Percentiles rank a stretch among this genome's conserved stretches.
Evolutionary conservation across 2,329 filamentous ascomycete species (phyloP).

Genomic region (Exophiala oligosperma): DNA sequence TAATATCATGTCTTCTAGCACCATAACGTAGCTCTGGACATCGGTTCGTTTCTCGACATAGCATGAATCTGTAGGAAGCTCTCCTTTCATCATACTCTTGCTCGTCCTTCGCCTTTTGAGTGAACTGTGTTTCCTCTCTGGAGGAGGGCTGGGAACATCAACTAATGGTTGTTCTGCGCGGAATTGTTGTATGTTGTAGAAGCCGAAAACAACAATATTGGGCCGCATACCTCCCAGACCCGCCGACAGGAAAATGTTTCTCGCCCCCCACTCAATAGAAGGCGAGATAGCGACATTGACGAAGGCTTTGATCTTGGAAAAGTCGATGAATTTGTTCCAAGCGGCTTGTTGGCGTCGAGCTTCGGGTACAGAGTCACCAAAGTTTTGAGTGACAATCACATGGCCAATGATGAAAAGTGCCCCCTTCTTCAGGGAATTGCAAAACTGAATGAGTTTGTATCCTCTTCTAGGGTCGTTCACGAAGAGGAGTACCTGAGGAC

Average conservation of each 20-base stretch:
- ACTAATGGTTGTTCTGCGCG: constrained; percentile 60
- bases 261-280: constrained; percentile 77
- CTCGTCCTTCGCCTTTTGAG: constrained; percentile 19
- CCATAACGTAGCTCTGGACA: constrained; percentile 73
- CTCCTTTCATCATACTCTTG: constrained; percentile 47
- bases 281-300: constrained; percentile 84
- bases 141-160: constrained; percentile 54
- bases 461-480: constrained; percentile 81
- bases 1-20: constrained; percentile 77
- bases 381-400: constrained; percentile 83
- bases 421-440: constrained; percentile 88
- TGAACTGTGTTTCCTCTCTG: constrained; percentile 28
- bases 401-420: constrained; percentile 82
- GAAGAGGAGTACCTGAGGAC: constrained; percentile 81
- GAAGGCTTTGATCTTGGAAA: constrained; percentile 83
- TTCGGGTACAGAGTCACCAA: constrained; percentile 74
- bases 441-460: constrained; percentile 83
- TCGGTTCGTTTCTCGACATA: constrained; percentile 68
- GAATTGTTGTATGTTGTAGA: constrained; percentile 78
- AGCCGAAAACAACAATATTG: constrained; percentile 79
- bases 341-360: constrained; percentile 76
- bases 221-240: constrained; percentile 85
- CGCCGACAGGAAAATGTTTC: constrained; percentile 78
- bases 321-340: constrained; percentile 87
- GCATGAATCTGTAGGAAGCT: constrained; percentile 69